These are phyloP conservation scores for Chaetomium strumarium DNA, from an alignment of 2,329 filamentous ascomycete species.

Conservation along the genomic window DNA sequence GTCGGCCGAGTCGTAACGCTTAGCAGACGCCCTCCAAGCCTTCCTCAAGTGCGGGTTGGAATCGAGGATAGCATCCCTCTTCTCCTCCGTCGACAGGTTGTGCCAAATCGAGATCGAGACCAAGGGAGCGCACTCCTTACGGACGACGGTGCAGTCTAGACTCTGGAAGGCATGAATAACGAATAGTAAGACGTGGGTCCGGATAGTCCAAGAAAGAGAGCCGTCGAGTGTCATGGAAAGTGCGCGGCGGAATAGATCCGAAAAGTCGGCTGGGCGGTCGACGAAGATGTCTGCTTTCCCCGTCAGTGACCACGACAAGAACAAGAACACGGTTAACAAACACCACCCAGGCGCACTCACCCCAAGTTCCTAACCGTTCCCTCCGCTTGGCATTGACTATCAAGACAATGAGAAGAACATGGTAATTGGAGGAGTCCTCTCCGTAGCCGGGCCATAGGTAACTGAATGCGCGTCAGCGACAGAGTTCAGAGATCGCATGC, in stretches of 20 bases:
- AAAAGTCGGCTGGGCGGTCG: constrained; percentile 74
- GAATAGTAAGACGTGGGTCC: constrained; percentile 81
- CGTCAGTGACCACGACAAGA: constrained; percentile 5
- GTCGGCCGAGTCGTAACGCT: constrained; percentile 83
- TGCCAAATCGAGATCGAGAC: constrained; percentile 97
- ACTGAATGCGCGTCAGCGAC: constrained; percentile 39
- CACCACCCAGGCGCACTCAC: constrained; percentile 39
- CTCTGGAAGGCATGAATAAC: constrained; percentile 91
- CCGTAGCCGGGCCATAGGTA: constrained; percentile 94
- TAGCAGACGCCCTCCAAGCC: constrained; percentile 80
- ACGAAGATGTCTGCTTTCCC: constrained; percentile 63
- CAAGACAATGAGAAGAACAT: constrained; percentile 79
- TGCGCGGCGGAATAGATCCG: constrained; percentile 79
- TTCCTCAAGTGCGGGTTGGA: constrained; percentile 72
- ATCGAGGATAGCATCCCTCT: constrained; percentile 67
- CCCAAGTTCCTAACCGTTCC: constrained; percentile 84
- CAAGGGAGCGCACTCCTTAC: constrained; percentile 92
- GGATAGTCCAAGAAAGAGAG: constrained; percentile 59
- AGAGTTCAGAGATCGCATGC: background rate
- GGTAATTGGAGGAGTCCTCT: constrained; percentile 83
- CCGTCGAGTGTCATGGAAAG: constrained; percentile 77
- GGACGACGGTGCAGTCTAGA: constrained; percentile 78
- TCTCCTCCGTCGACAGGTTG: constrained; percentile 72
- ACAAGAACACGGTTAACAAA: background rate
- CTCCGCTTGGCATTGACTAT: constrained; percentile 84